Conservation (phyloP, 495 filamentous ascomycete genomes). For the Halenospora varia region DNA sequence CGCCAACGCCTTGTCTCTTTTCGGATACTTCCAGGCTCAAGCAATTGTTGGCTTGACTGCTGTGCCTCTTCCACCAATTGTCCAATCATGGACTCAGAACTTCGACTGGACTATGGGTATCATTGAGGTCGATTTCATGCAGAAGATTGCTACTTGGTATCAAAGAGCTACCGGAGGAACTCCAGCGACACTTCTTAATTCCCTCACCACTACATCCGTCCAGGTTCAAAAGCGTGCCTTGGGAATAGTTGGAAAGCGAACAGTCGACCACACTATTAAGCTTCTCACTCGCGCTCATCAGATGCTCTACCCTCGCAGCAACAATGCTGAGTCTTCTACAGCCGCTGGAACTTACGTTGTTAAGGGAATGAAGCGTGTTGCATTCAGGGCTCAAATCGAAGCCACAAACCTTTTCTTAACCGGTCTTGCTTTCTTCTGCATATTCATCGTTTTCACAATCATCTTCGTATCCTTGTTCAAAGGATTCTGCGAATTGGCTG, state of each 20-base stretch:
- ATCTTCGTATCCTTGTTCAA: constrained; percentile 78
- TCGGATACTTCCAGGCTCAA: constrained; percentile 94
- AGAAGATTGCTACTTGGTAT: constrained; percentile 91
- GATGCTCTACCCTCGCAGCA: constrained; percentile 48
- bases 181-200: constrained; percentile 74
- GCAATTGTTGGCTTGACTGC: constrained; percentile 90
- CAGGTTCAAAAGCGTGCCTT: constrained; percentile 71
- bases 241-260: constrained; percentile 16
- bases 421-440: constrained; percentile 81
- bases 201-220: constrained; percentile 72
- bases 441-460: constrained; percentile 71
- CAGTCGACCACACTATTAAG: constrained; percentile 34
- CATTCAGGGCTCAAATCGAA: constrained; percentile 82
- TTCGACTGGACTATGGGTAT: constrained; percentile 99
- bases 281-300: constrained; percentile 43
- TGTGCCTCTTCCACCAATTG: constrained; percentile 84
- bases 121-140: constrained; percentile 82
- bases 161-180: constrained; percentile 89
- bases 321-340: constrained; percentile 31
- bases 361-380: constrained; percentile 84
- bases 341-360: constrained; percentile 60
- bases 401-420: constrained; percentile 93
- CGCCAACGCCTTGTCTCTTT: constrained; percentile 86
- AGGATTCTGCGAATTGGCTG: constrained; percentile 64
- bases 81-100: constrained; percentile 93